Evolutionary conservation across 208 protist genomes (phyloP).

Genomic region (Naegleria lovaniensis): DNA sequence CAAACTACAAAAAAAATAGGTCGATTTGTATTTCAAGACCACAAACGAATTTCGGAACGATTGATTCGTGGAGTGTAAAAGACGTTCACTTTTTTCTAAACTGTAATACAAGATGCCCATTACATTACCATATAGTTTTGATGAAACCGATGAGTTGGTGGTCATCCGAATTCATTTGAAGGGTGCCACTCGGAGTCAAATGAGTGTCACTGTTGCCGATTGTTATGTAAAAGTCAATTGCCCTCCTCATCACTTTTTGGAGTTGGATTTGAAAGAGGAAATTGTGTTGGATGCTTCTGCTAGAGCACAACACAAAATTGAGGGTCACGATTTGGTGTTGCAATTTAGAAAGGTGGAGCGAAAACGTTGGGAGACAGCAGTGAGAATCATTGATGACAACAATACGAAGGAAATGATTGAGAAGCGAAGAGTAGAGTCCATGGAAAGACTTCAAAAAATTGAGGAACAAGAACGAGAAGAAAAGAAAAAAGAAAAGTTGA

Average conservation of each 20-base stretch:
- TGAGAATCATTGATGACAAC: background rate
- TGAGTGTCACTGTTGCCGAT: background rate
- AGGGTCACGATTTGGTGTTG: background rate
- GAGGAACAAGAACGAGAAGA: background rate
- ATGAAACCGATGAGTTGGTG: background rate
- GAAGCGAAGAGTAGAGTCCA: background rate
- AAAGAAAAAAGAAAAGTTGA: background rate
- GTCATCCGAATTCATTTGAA: background rate
- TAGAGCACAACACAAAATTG: too few species aligned
- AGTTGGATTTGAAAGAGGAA: background rate
- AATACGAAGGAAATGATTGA: background rate
- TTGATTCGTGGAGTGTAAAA: too few species aligned
- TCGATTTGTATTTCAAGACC: too few species aligned
- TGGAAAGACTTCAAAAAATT: background rate
- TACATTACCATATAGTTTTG: background rate
- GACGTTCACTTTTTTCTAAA: too few species aligned
- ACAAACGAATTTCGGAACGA: too few species aligned
- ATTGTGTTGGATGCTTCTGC: background rate
- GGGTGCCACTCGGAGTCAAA: background rate
- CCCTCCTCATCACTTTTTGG: background rate
- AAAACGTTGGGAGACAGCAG: background rate
- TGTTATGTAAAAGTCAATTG: slow-evolving; percentile 1
- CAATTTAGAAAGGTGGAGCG: background rate
- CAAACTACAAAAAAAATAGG: too few species aligned
- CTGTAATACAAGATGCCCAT: slow-evolving; percentile 7